Base-by-base conservation (phyloP, 179 eudicot species). In the Vitellaria paradoxa region DNA sequence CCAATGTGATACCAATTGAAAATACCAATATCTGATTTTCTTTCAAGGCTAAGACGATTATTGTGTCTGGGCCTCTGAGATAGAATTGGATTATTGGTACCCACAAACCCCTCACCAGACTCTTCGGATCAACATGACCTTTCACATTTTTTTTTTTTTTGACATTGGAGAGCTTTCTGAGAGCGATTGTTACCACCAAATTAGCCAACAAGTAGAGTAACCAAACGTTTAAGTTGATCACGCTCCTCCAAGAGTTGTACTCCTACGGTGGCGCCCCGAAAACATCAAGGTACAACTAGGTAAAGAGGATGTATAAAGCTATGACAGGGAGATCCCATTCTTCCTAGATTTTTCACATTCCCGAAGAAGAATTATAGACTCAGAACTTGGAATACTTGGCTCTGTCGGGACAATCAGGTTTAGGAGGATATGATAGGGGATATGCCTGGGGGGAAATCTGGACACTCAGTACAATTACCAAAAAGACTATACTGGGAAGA, bases 101-200 rank as follows among this genome's bases (percentile, higher is more conserved):
- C 72, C 78, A 57, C 23, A 59, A n/a, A 46, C 47, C 53, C 76
- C 49, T 30, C 14, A 56, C 12, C 12, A 23, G 37, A 23, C 3
- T 62, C 8, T 3, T 2, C 18, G 62, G 21, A 3, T 17, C 8
- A 17, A 5, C 52, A 49, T 6, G 52, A 0, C n/a, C n/a, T 49
- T 49, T 6, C 52, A 49, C 0, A 49, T 49, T 49, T 49, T 1
- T 5, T 49, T 62, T 9, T 4, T 6, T 13, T 13, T 74, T 45
- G 68, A 62, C 11, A 30, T 61, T 61, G 42, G 77, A 74, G 55
- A 74, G 77, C 77, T 74, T 74, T 45, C 77, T 68, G 11, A 74
- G 77, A 23, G 77, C 77, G 13, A 74, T 45, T 7, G 77, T 46
- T 47, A 68, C 77, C 14, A 74, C 20, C 77, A 61, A 61, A 47